Evolutionary conservation across 768 basidiomycete species (phyloP), one percentile per base, ranked within the genome.

Genomic region (Tricholoma saponaceum): DNA sequence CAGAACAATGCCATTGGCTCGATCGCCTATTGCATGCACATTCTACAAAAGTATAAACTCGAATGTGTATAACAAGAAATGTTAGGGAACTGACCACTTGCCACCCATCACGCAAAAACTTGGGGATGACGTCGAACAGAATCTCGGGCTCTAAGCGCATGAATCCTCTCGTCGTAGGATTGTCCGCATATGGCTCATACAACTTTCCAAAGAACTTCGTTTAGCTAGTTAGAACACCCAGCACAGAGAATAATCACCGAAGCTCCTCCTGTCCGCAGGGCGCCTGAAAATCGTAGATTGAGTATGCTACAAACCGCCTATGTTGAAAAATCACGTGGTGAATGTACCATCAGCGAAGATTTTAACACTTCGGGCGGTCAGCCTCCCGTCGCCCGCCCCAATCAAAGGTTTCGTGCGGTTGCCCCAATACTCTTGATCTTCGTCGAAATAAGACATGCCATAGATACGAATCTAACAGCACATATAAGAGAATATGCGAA

Each of bases 201-300:
- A 97, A 76, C 88, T 90, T 61, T 12, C 25, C 37, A 46, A 28
- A 25, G 23, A 52, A 56, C 20, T 55, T 44, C 62, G 37, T 56
- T 46, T 56, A 46, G 12, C 33, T n/a, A 30, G 16, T 57, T 25
- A 46, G 46, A 54, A 16, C 5, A 51, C 8, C 16, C 35, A 37
- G 9, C 0, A 26, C 30, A 56, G 49, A 22, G 52, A 14, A 46
- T 23, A 66, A 77, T 69, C 72, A 89, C 88, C 43, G 95, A 94
- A 46, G 95, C 92, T 46, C 94, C 95, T 57, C 92, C 88, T n/a
- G 88, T 88, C 30, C 95, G 83, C 35, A 97, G 74, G 28, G 94
- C 95, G 57, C 93, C 89, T 90, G 56, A 14, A 28, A 50, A 30
- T 25, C 14, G 56, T 57, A 30, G 8, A 16, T 43, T 23, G 35